Conservation (phyloP, 1,284 basidiomycete species). For the Xerocomus alliaceus region DNA sequence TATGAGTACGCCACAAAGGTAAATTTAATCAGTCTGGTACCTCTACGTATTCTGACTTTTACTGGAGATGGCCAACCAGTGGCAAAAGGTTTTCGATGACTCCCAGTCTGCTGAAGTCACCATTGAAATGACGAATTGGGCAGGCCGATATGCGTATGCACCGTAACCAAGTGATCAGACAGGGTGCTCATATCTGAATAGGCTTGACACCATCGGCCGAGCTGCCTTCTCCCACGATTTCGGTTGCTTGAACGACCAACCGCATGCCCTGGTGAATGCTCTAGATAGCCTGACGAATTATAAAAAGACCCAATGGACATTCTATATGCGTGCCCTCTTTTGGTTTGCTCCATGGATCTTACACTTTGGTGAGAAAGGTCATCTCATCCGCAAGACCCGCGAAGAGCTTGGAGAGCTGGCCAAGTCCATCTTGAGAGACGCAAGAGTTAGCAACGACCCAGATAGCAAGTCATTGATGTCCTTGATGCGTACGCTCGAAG, state of each 20-base stretch:
- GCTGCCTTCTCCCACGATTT: slow-evolving; percentile 67
- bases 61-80: slow-evolving; percentile 50
- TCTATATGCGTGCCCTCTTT: slow-evolving; percentile 68
- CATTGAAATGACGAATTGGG: slow-evolving; percentile 64
- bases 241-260: slow-evolving; percentile 52
- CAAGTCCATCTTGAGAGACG: slow-evolving; percentile 57
- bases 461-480: slow-evolving; percentile 56
- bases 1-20: slow-evolving; percentile 55
- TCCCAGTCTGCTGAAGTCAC: slow-evolving; percentile 43
- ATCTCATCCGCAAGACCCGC: slow-evolving; percentile 59
- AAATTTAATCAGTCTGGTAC: slow-evolving; percentile 17
- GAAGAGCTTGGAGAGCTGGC: slow-evolving; percentile 57
- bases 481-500: slow-evolving; percentile 52
- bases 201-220: slow-evolving; percentile 60
- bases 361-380: slow-evolving; percentile 60
- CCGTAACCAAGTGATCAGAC: background rate
- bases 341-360: slow-evolving; percentile 63
- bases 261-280: slow-evolving; percentile 54
- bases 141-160: slow-evolving; percentile 62
- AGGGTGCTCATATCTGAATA: slow-evolving; percentile 31
- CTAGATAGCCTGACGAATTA: slow-evolving; percentile 64
- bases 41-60: background rate
- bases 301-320: slow-evolving; percentile 59
- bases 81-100: slow-evolving; percentile 53
- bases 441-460: slow-evolving; percentile 50